Evolutionary conservation across 1,139 yeast species (phyloP), one percentile per base, ranked within the genome.

Genomic region (Candida smagusa): DNA sequence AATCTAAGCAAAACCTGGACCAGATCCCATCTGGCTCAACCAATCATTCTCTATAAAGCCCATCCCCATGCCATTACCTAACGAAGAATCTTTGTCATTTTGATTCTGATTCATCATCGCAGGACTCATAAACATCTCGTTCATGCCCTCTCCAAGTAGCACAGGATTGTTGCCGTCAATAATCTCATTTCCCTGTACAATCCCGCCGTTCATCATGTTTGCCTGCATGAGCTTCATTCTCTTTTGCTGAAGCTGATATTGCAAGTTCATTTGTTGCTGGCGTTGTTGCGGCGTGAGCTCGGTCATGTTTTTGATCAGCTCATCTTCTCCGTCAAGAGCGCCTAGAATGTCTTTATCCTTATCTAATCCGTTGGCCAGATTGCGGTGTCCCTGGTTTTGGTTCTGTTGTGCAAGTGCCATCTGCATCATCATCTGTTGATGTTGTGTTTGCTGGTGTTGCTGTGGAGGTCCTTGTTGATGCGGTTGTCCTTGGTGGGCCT

Each of bases 21-120:
- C 69, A 2, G 66, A 53, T 1, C 68, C 71, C 60, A 65, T 59
- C 46, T 59, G 58, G 37, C 62, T 59, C 36, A 65, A 54, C 71
- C 71, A 65, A 44, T 64, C 69, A 23, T 47, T 34, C 28, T 47
- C 52, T 25, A 45, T 39, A 12, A 46, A 39, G 3, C 40, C 38
- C 38, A 39, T 38, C 3, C 49, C 45, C 9, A 37, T 30, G 22
- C 39, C 41, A 28, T 36, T 29, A 6, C 39, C 36, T 8, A 33
- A 35, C n/a, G 36, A 33, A 16, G 21, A 19, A 26, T 44, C 48
- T 22, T 39, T 35, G 9, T 22, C 26, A 31, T 36, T 34, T 12
- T 31, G 23, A 22, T 36, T 33, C 27, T 22, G 36, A 22, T 38
- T 37, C 33, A 40, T 35, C 36, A 38, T 35, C 31, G 27, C 30